Percentiles rank a stretch among this genome's conserved stretches.
phyloP scores from a whole-genome alignment of 164 flowering plant species.

The Euptelea pleiosperma region DNA sequence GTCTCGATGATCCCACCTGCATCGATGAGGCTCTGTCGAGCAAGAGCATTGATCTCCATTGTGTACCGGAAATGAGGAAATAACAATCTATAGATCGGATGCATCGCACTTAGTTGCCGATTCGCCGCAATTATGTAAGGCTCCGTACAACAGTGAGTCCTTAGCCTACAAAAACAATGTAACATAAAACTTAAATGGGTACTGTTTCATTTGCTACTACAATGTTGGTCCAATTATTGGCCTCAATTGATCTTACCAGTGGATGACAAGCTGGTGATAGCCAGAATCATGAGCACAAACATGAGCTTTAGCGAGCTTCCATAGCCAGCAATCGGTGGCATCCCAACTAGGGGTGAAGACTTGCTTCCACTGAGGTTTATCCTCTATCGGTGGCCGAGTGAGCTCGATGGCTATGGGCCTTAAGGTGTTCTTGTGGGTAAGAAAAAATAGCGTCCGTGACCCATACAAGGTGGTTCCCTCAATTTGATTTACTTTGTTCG shows the following conservation, averaged over 20 bases:
- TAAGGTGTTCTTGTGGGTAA: constrained; percentile 17
- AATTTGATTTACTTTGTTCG: constrained; percentile 27
- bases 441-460: constrained; percentile 32
- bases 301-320: constrained; percentile 45
- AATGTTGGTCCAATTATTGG: no score
- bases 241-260: constrained; percentile 42
- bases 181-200: no score
- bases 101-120: constrained; percentile 38
- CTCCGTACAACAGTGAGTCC: constrained; percentile 24
- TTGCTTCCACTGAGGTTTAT: constrained; percentile 20
- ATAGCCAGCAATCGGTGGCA: constrained; percentile 34
- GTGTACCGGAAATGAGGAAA: constrained; percentile 71
- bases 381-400: constrained; percentile 19
- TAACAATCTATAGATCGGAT: constrained; percentile 56
- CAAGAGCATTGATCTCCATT: constrained; percentile 66
- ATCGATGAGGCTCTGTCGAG: constrained; percentile 25
- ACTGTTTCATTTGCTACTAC: no score
- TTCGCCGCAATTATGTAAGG: constrained; percentile 31
- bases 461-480: constrained; percentile 30
- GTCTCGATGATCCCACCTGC: constrained; percentile 32
- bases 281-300: constrained; percentile 39
- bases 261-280: constrained; percentile 31
- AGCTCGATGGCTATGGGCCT: constrained; percentile 38
- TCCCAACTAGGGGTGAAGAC: constrained; percentile 23
- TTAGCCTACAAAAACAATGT: constrained; percentile 21